These are phyloP conservation scores for Chenopodium quinoa DNA, from an alignment of 148 eudicot genomes.

Conservation along the genomic window DNA sequence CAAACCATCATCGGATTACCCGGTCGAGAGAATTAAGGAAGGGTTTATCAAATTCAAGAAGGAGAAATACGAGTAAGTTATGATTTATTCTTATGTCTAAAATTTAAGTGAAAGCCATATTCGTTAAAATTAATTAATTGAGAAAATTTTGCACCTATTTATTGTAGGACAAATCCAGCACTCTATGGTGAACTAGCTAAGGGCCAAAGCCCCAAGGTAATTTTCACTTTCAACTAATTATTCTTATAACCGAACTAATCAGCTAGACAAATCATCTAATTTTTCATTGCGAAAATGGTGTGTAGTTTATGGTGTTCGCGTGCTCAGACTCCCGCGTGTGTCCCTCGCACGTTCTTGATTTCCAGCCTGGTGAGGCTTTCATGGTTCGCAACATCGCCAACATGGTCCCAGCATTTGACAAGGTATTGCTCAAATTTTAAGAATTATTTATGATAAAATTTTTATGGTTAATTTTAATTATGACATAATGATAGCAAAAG, in stretches of 20 bases:
- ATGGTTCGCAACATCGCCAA: slow-evolving; percentile 82
- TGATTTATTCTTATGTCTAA: background rate
- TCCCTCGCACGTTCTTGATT: slow-evolving; percentile 74
- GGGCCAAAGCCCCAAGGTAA: slow-evolving; percentile 95
- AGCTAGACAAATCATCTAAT: too few species aligned
- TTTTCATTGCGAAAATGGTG: background rate
- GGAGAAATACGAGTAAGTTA: slow-evolving; percentile 77
- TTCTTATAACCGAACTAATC: too few species aligned
- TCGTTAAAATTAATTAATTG: background rate
- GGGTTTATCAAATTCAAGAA: slow-evolving; percentile 78
- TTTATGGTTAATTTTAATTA: too few species aligned
- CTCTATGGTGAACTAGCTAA: slow-evolving; percentile 63
- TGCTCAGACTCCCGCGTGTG: slow-evolving; percentile 97
- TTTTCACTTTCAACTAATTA: too few species aligned
- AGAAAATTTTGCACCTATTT: background rate
- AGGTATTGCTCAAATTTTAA: slow-evolving; percentile 36
- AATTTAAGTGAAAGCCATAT: too few species aligned
- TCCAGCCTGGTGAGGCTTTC: slow-evolving; percentile 95
- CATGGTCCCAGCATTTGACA: slow-evolving; percentile 87
- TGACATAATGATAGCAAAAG: too few species aligned
- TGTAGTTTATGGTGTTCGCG: slow-evolving; percentile 94
- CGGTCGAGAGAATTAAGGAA: slow-evolving; percentile 61
- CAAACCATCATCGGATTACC: slow-evolving; percentile 30
- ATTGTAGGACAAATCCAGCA: slow-evolving; percentile 70
- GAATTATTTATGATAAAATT: background rate